Conservation (phyloP, 805 yeast species). For the Metschnikowia similis region DNA sequence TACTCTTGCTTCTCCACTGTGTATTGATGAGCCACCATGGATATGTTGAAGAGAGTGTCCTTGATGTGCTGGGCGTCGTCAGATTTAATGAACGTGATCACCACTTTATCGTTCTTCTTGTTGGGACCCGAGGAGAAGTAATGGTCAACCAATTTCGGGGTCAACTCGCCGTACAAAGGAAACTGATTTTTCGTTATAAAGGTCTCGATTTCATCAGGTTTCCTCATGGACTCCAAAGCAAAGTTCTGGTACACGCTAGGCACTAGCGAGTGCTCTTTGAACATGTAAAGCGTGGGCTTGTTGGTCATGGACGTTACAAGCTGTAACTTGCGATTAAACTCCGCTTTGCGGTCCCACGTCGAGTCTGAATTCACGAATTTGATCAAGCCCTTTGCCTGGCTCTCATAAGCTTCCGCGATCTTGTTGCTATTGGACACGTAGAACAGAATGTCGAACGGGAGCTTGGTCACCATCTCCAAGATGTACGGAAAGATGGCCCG, state of each 20-base stretch:
- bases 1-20: slow-evolving; percentile 40
- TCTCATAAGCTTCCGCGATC: slow-evolving; percentile 34
- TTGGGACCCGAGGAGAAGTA: slow-evolving; percentile 30
- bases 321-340: slow-evolving; percentile 44
- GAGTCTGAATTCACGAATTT: slow-evolving; percentile 43
- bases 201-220: slow-evolving; percentile 40
- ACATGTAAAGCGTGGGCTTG: slow-evolving; percentile 57
- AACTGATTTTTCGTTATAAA: slow-evolving; percentile 48
- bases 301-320: slow-evolving; percentile 52
- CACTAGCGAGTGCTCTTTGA: slow-evolving; percentile 52
- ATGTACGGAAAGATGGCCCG: slow-evolving; percentile 55
- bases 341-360: slow-evolving; percentile 23
- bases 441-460: slow-evolving; percentile 52
- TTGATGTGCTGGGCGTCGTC: slow-evolving; percentile 29
- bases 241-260: slow-evolving; percentile 55
- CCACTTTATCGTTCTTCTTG: slow-evolving; percentile 39
- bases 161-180: slow-evolving; percentile 54
- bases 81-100: slow-evolving; percentile 46
- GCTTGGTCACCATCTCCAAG: slow-evolving; percentile 54
- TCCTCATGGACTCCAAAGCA: slow-evolving; percentile 61
- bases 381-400: slow-evolving; percentile 40
- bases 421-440: slow-evolving; percentile 47
- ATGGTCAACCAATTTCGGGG: slow-evolving; percentile 29
- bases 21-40: slow-evolving; percentile 48
- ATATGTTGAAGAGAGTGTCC: slow-evolving; percentile 33